These are phyloP conservation scores for Dendrobium huoshanense DNA, from an alignment of 106 monocot species.

Conservation along the genomic window DNA sequence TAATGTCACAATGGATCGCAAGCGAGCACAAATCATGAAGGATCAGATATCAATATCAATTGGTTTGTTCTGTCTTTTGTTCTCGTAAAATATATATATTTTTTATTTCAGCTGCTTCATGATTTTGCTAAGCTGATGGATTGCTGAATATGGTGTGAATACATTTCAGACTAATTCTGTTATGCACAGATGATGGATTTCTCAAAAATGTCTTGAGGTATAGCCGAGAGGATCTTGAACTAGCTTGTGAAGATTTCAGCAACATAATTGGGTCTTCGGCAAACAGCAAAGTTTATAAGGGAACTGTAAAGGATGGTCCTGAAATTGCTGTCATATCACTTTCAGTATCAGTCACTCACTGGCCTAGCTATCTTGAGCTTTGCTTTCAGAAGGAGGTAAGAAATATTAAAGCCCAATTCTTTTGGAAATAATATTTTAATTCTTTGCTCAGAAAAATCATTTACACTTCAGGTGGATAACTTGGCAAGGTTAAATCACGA, in stretches of 20 bases:
- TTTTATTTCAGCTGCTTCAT: background rate
- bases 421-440: background rate
- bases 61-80: constrained; percentile 33
- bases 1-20: constrained; percentile 26
- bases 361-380: constrained; percentile 68
- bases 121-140: background rate
- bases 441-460: background rate
- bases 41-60: constrained; percentile 33
- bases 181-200: constrained; percentile 41
- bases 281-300: constrained; percentile 71
- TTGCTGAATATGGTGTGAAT: background rate
- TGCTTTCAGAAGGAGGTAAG: constrained; percentile 71
- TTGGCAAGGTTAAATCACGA: constrained; percentile 69
- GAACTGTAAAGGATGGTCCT: constrained; percentile 65
- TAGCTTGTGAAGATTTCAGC: constrained; percentile 96
- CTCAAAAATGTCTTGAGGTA: constrained; percentile 50
- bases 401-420: background rate
- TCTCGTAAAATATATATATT: background rate
- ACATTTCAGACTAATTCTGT: background rate
- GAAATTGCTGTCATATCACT: constrained; percentile 94
- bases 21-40: constrained; percentile 27
- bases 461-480: constrained; percentile 56
- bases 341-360: constrained; percentile 40
- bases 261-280: constrained; percentile 87
- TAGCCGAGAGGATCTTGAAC: constrained; percentile 67